These are phyloP conservation scores for Panicum hallii DNA, from an alignment of 202 grass and related monocot species.

Conservation along the genomic window DNA sequence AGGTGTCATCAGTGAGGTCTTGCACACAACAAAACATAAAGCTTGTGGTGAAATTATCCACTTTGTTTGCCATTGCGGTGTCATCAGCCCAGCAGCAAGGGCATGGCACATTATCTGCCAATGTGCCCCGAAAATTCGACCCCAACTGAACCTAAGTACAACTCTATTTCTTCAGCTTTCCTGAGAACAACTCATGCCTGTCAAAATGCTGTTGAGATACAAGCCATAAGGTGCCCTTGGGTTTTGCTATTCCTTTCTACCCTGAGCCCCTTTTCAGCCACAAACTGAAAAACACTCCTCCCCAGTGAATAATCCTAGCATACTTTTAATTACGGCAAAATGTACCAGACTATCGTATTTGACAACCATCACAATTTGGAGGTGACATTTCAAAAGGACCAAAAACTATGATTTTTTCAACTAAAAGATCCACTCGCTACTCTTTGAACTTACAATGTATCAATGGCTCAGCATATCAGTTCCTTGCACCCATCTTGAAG, in stretches of 20 bases:
- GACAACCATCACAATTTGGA: conserved; percentile 37
- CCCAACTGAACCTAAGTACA: not conserved
- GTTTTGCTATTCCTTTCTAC: conserved; percentile 23
- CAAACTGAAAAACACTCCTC: conserved; percentile 1
- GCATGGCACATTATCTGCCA: conserved; percentile 6
- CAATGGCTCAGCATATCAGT: conserved; percentile 38
- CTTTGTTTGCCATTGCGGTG: not conserved
- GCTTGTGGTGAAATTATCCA: not conserved
- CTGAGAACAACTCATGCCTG: not conserved
- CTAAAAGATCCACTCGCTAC: conserved; percentile 25
- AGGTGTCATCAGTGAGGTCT: too few relatives aligned
- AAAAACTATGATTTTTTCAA: conserved; percentile 43
- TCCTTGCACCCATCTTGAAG: conserved; percentile 40
- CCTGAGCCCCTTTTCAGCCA: conserved; percentile 13
- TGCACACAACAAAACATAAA: not conserved
- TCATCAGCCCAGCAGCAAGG: not conserved
- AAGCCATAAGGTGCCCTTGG: not conserved
- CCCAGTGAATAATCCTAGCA: conserved; percentile 2
- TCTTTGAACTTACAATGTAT: conserved; percentile 48
- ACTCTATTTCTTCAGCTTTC: not conserved
- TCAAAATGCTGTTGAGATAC: not conserved
- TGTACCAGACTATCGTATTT: conserved; percentile 40
- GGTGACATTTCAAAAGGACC: conserved; percentile 18
- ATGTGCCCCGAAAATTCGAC: conserved; percentile 17
- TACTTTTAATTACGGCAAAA: conserved; percentile 26